Base-by-base conservation (phyloP, 371 early-diverging fungal species). In the Gilbertella persicaria region DNA sequence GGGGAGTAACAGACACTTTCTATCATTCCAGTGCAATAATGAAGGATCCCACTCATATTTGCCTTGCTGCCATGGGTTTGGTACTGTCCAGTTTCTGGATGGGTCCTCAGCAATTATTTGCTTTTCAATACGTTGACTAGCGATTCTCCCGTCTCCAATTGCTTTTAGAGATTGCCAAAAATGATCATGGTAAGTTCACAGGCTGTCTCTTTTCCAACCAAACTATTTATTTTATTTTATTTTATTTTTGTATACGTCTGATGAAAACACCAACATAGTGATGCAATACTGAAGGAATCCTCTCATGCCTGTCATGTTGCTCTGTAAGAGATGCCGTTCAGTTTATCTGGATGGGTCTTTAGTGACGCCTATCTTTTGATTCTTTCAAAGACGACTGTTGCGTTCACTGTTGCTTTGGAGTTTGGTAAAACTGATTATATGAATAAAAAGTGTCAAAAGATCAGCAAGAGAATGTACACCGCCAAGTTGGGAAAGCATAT, bases 71-170 rank as follows among this genome's bases (percentile, higher is more conserved):
- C 20, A 30, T 46, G 47, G 30, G 47, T 30, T 30, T 30, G 47
- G 47, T 46, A 46, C 47, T 46, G 47, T 46, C 47, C 47, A 46
- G 47, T 35, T 46, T 46, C 47, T 46, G 47, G 47, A 46, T 46
- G 35, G 47, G 47, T 35, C 47, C 47, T 46, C 35, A 46, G 47
- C 21, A n/a, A 46, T 42, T 46, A 35, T 35, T 46, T 46, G 47
- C 47, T 46, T 46, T 46, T 46, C 47, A 46, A 46, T 46, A 33
- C 47, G 30, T 46, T 46, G 47, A 35, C 30, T 35, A 46, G 47
- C 35, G 36, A 46, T 46, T 46, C 30, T 46, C 21, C 35, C 41
- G 41, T 41, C 21, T 20, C 16, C 21, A 20, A 41, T 41, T 41
- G 41, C 47, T 24, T 42, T 42, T 23, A 42, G 42, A 42, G 42